These are phyloP conservation scores for Acanthamoeba triangularis DNA, from an alignment of 208 protist genomes.

Conservation along the genomic window DNA sequence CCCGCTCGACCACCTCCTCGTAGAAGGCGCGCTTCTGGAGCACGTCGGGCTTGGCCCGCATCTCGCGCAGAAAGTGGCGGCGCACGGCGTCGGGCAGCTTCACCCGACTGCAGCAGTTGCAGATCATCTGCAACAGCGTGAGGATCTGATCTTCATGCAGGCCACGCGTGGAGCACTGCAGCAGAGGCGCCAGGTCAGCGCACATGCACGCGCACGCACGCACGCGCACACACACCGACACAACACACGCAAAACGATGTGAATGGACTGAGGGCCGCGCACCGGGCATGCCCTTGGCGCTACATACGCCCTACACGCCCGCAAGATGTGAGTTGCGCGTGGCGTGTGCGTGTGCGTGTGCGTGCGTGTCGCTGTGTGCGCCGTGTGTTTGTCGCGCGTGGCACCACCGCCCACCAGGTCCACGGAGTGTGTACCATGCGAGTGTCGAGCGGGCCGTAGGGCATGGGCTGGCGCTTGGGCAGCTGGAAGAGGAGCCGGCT, in stretches of 20 bases:
- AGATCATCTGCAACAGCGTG: conserved; percentile 43
- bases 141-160: conserved; percentile 36
- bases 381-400: no score
- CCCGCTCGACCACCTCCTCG: conserved; percentile 82
- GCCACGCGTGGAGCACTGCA: conserved; percentile 5
- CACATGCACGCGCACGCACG: neutral
- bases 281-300: conserved; percentile 91
- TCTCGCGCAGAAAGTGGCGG: conserved; percentile 78
- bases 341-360: neutral
- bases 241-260: conserved; percentile 95
- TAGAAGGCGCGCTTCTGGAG: conserved; percentile 80
- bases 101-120: conserved; percentile 92
- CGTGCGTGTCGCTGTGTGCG: no score
- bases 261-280: no score
- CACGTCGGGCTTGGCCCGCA: conserved; percentile 85
- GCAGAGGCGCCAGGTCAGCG: no score
- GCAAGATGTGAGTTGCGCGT: no score
- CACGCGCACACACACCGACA: conserved; percentile 92
- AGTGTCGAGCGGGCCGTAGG: conserved; percentile 94
- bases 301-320: conserved; percentile 92
- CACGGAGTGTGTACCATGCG: conserved; percentile 91
- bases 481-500: conserved; percentile 85
- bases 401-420: no score
- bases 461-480: conserved; percentile 82
- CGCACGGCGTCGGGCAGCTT: conserved; percentile 92